Evolutionary conservation across 805 yeast genomes (phyloP).

Genomic region (Danielia oregonensis): DNA sequence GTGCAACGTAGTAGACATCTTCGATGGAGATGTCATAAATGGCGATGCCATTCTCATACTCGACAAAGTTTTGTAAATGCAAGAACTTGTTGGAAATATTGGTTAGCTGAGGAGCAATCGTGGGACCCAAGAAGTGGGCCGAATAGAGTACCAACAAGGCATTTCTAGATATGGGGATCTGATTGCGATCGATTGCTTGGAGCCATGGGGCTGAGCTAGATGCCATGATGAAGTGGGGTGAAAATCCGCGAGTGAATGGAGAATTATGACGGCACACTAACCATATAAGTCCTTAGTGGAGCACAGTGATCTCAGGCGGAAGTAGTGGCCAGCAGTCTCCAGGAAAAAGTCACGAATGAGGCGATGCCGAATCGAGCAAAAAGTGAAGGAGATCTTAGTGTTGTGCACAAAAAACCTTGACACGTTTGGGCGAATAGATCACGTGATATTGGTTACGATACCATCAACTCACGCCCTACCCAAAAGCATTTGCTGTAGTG

Average conservation of each 20-base stretch:
- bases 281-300: too few species aligned
- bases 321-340: not conserved
- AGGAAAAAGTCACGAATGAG: not conserved
- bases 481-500: constrained; percentile 41
- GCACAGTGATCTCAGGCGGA: not conserved
- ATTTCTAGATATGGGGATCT: constrained; percentile 29
- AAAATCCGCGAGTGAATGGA: too few species aligned
- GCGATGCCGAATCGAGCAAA: not conserved
- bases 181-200: constrained; percentile 31
- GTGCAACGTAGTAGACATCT: constrained; percentile 51
- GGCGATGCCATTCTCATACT: constrained; percentile 11
- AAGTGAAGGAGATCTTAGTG: constrained; percentile 12
- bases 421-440: not conserved
- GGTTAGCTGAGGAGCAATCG: constrained; percentile 12
- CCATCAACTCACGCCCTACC: constrained; percentile 24
- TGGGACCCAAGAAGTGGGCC: constrained; percentile 21
- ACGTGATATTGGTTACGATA: not conserved
- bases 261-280: too few species aligned
- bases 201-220: constrained; percentile 3
- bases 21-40: constrained; percentile 53
- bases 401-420: constrained; percentile 6
- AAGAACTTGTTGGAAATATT: constrained; percentile 33
- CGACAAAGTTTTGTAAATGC: constrained; percentile 28
- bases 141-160: constrained; percentile 24
- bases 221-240: not conserved